Conservation (phyloP, 371 early-diverging fungal genomes). For the Mycotypha africana region DNA sequence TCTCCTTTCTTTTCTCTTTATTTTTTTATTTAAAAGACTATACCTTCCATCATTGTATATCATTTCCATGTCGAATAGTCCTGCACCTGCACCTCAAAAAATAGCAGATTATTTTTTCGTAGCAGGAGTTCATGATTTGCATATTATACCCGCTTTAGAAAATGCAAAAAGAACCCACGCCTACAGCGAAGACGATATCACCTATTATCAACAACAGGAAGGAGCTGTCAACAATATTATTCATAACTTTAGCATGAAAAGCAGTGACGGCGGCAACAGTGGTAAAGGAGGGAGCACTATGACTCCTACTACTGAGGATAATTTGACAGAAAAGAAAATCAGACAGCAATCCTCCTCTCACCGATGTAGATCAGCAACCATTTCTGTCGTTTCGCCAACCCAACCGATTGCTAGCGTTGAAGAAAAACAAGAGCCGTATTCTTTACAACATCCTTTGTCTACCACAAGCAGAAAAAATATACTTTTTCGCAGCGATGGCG, state of each 20-base stretch:
- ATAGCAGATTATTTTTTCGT: conserved; percentile 48
- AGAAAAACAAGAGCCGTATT: neutral
- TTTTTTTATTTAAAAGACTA: too few relatives aligned
- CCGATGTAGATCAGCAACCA: too few relatives aligned
- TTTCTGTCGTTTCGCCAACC: too few relatives aligned
- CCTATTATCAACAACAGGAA: conserved; percentile 32
- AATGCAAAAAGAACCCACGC: conserved; percentile 20
- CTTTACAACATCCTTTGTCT: conserved; percentile 3
- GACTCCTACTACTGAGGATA: neutral
- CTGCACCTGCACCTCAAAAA: conserved; percentile 12
- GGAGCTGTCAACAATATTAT: conserved; percentile 9
- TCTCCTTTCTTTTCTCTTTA: too few relatives aligned
- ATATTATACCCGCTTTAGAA: conserved; percentile 29
- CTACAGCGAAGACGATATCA: conserved; percentile 12
- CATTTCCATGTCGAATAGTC: conserved; percentile 1
- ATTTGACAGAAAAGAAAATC: neutral
- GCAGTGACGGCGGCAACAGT: neutral
- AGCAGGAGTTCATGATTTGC: conserved; percentile 35
- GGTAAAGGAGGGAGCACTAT: neutral
- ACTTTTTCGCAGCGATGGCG: too few relatives aligned
- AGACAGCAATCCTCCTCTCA: too few relatives aligned
- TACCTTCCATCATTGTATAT: too few relatives aligned
- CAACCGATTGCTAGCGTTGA: too few relatives aligned
- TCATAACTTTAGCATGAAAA: too few relatives aligned
- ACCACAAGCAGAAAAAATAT: too few relatives aligned